Evolutionary conservation across 202 grass and related monocot genomes (phyloP).

Genomic region (Elaeis oleifera): DNA sequence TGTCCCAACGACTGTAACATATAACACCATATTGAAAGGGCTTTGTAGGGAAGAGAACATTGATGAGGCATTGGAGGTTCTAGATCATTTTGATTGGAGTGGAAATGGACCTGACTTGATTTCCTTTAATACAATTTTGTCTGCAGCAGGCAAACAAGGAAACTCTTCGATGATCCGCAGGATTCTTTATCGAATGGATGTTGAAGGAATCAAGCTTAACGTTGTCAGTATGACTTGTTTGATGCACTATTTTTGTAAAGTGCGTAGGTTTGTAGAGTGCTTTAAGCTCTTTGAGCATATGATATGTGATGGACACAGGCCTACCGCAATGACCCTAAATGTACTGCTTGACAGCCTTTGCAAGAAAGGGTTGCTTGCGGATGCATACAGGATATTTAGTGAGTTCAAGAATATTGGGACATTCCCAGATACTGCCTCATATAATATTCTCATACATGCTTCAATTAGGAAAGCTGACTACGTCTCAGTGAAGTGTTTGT

Average conservation of each 20-base stretch:
- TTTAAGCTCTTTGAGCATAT: constrained; percentile 21
- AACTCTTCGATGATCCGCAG: constrained; percentile 27
- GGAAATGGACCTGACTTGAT: constrained; percentile 22
- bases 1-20: constrained; percentile 21
- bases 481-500: constrained; percentile 5
- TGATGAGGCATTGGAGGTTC: constrained; percentile 25
- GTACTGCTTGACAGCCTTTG: constrained; percentile 22
- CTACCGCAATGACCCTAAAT: constrained; percentile 23
- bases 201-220: constrained; percentile 24
- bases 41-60: constrained; percentile 20
- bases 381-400: constrained; percentile 18
- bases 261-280: constrained; percentile 12
- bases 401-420: constrained; percentile 8
- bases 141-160: constrained; percentile 20
- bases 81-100: constrained; percentile 19
- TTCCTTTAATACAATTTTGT: constrained; percentile 32
- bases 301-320: constrained; percentile 11
- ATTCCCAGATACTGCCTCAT: constrained; percentile 21
- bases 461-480: constrained; percentile 20
- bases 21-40: constrained; percentile 34
- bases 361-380: constrained; percentile 18
- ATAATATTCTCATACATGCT: constrained; percentile 35
- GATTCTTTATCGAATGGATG: constrained; percentile 26
- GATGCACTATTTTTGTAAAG: constrained; percentile 25
- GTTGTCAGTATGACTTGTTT: constrained; percentile 29